Evolutionary conservation across 305 asterid genomes (phyloP), one percentile per base, ranked within the genome.

Genomic region (Fraxinus nigra): DNA sequence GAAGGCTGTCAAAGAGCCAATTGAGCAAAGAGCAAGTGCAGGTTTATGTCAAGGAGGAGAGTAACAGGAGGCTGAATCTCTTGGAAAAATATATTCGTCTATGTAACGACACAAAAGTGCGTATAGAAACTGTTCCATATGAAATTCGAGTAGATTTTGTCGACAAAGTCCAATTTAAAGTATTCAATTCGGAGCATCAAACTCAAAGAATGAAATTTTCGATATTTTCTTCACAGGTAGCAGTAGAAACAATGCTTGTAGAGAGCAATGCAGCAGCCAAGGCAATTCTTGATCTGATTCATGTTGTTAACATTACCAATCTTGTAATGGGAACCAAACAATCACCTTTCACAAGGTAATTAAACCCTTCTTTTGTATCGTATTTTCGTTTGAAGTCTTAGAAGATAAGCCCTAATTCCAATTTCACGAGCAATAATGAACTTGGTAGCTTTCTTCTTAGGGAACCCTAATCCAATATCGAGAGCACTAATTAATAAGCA

Each of bases 1-100:
- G 98, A 83, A 89, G 87, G 89, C 88, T 94, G 77, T 91, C 96
- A 80, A 89, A 91, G 86, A 91, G 90, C 89, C 98, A 90, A 76
- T 59, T 92, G 82, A 91, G 93, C 87, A 85, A 85, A 86, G 94
- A 94, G 35, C 94, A 90, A 75, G 77, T 87, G 85, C 91, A 90
- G 87, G 90, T 84, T 6, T 94, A 92, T 30, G 65, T 86, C 43
- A 90, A 86, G 69, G 94, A 92, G 81, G 96, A 92, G 79, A 90
- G 82, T 81, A 92, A 91, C 90, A 89, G 84, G 86, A 88, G 95
- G 77, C 86, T 85, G 78, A 89, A 87, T 85, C 89, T 89, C 81
- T 70, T 94, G 82, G 89, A 90, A 83, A 91, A 90, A 83, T 92
- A 94, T 79, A 90, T 92, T 80, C 87, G 83, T 83, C 87, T 91